Percentiles rank a stretch among this genome's conserved stretches.
Conservation (phyloP, 2,329 filamentous ascomycete genomes). For the Didymella sp. region DNA sequence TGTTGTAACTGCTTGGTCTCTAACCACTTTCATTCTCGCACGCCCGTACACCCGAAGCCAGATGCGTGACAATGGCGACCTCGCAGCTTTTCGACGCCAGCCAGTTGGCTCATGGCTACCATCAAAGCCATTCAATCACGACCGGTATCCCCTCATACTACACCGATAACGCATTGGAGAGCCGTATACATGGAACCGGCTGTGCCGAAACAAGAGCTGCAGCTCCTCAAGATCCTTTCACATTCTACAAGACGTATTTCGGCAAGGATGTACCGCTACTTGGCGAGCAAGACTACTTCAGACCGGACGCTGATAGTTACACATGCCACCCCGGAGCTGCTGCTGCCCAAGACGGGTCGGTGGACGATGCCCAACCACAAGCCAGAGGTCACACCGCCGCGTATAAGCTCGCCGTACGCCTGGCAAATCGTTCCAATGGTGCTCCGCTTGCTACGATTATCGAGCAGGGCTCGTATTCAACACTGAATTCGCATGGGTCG, state of each 20-base stretch:
- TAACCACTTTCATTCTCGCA: neutral
- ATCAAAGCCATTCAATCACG: slow-evolving; percentile 13
- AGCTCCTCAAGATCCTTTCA: slow-evolving; percentile 26
- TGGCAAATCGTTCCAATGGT: slow-evolving; percentile 42
- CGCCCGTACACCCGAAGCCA: neutral
- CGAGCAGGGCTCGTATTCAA: slow-evolving; percentile 53
- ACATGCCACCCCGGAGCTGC: slow-evolving; percentile 8
- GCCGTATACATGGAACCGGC: slow-evolving; percentile 14
- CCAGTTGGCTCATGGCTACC: slow-evolving; percentile 21
- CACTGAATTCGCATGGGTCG: slow-evolving; percentile 47
- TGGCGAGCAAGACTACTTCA: slow-evolving; percentile 6
- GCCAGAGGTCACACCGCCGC: slow-evolving; percentile 28
- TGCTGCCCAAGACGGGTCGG: slow-evolving; percentile 9
- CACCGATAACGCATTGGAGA: slow-evolving; percentile 20
- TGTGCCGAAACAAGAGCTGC: slow-evolving; percentile 14
- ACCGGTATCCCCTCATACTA: slow-evolving; percentile 17
- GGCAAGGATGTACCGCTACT: slow-evolving; percentile 15
- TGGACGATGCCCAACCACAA: slow-evolving; percentile 25
- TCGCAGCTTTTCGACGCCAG: slow-evolving; percentile 11
- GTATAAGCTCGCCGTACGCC: slow-evolving; percentile 36
- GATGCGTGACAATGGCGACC: slow-evolving; percentile 2
- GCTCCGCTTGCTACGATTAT: slow-evolving; percentile 54
- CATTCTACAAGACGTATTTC: slow-evolving; percentile 31
- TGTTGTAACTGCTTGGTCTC: neutral
- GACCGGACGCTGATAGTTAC: slow-evolving; percentile 25